Evolutionary conservation across 257 asterid genomes (phyloP), one percentile per base, ranked within the genome.

Genomic region (Petrea volubilis): DNA sequence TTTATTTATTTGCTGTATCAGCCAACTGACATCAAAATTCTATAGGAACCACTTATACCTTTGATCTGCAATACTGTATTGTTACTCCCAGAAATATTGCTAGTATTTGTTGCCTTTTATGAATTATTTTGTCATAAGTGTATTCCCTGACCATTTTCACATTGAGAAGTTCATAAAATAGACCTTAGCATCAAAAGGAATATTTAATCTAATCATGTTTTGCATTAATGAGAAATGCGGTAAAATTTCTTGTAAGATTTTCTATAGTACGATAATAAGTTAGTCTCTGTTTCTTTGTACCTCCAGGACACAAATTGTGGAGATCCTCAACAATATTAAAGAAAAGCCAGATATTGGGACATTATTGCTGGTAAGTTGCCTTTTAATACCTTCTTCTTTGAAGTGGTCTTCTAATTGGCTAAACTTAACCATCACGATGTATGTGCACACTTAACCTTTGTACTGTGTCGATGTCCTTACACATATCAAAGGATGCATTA

Each of bases 341-440:
- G 99, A 94, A 75, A 94, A 92, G 80, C 99, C 99, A 44, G 99
- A 94, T 78, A 98, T 94, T 74, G 96, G 93, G 43, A 84, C 97
- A 53, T 64, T 94, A 70, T 85, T 94, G 80, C 44, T 79, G 87
- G 99, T 94, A 79, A 80, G 82, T 67, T 58, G 40, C 43, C 33
- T 62, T 61, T 13, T 52, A 21, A 9, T 60, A 36, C 44, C 63
- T 56, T 70, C 29, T 60, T 43, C 28, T 61, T 23, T 71, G 36
- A 74, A 55, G 68, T 64, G 53, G 60, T 70, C 51, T 46, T 46
- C 61, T 64, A 52, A 17, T 28, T 70, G 73, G 49, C 43, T 34
- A 38, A 24, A 60, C 4, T 63, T 76, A 66, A 41, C 55, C 59
- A 29, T 46, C 28, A 31, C 58, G 20, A 29, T 72, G 5, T 49